Percentiles rank a stretch among this genome's conserved stretches.
These are phyloP conservation scores for Stemphylium lycopersici DNA, from an alignment of 2,329 filamentous ascomycete species.

Conservation along the genomic window DNA sequence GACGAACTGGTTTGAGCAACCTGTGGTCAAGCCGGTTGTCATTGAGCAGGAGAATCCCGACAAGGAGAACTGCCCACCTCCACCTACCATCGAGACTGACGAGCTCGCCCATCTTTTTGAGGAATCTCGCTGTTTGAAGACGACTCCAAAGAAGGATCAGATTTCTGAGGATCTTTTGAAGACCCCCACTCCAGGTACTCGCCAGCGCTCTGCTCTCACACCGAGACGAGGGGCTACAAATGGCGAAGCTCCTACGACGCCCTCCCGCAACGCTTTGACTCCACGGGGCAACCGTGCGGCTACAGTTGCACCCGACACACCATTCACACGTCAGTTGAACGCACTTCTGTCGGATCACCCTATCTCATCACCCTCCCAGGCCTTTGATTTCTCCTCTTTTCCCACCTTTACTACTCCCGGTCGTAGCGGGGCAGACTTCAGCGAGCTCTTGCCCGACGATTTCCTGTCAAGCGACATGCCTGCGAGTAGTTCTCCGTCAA, in stretches of 20 bases:
- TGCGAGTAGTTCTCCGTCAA: slow-evolving; percentile 44
- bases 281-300: slow-evolving; percentile 44
- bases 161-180: slow-evolving; percentile 55
- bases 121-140: slow-evolving; percentile 64
- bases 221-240: slow-evolving; percentile 35
- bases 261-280: slow-evolving; percentile 48
- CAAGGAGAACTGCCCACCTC: slow-evolving; percentile 63
- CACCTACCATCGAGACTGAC: slow-evolving; percentile 50
- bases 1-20: slow-evolving; percentile 25
- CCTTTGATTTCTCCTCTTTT: slow-evolving; percentile 46
- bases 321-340: slow-evolving; percentile 67
- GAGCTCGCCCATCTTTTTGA: slow-evolving; percentile 71
- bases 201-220: slow-evolving; percentile 45
- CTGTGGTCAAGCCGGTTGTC: slow-evolving; percentile 16
- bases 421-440: slow-evolving; percentile 31
- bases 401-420: slow-evolving; percentile 40
- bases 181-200: slow-evolving; percentile 52
- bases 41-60: slow-evolving; percentile 48
- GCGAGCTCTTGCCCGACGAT: slow-evolving; percentile 39
- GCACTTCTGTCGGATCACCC: slow-evolving; percentile 59
- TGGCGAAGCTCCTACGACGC: slow-evolving; percentile 20
- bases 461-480: slow-evolving; percentile 48
- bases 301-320: slow-evolving; percentile 54
- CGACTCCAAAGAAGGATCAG: slow-evolving; percentile 64
- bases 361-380: slow-evolving; percentile 39